A percentile compares a stretch with the other conserved stretches of the same genome.
Evolutionary conservation across 176 grass and related monocot species (phyloP).

Genomic region (Carex littledalei): DNA sequence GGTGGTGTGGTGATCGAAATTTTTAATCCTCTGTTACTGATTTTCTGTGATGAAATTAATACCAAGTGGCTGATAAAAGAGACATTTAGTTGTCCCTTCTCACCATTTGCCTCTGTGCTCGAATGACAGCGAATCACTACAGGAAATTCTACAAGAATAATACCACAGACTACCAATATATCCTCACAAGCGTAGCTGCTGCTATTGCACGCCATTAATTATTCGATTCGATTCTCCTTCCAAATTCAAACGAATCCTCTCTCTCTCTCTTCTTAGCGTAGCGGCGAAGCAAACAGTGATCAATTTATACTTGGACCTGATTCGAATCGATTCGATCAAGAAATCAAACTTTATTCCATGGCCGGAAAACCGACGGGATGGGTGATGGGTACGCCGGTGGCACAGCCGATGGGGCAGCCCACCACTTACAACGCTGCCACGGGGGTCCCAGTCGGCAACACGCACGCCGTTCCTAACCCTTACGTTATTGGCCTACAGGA

Average conservation of each 20-base stretch:
- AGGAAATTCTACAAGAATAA: not conserved
- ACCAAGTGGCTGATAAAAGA: not conserved
- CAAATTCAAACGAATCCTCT: not conserved
- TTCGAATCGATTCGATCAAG: not conserved
- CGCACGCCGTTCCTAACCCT: not conserved
- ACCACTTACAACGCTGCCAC: not conserved
- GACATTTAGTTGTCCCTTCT: not conserved
- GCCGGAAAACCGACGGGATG: slow-evolving; percentile 15
- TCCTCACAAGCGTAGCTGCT: not conserved
- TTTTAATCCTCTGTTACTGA: not conserved
- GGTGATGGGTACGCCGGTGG: slow-evolving; percentile 23
- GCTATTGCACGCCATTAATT: not conserved
- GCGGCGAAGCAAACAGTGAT: not conserved
- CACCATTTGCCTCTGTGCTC: not conserved
- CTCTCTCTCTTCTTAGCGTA: not conserved
- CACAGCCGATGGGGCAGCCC: not conserved
- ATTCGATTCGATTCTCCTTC: not conserved
- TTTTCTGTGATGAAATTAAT: not conserved
- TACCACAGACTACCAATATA: not conserved
- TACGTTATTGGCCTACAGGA: slow-evolving; percentile 13
- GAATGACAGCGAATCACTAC: not conserved
- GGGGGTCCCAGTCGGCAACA: not conserved
- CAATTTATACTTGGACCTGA: not conserved
- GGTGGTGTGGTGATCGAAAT: not conserved
- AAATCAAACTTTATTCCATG: slow-evolving; percentile 10